A percentile compares a stretch with the other conserved stretches of the same genome.
These are phyloP conservation scores for Spathaspora gorwiae DNA, from an alignment of 805 yeast species.

Conservation along the genomic window DNA sequence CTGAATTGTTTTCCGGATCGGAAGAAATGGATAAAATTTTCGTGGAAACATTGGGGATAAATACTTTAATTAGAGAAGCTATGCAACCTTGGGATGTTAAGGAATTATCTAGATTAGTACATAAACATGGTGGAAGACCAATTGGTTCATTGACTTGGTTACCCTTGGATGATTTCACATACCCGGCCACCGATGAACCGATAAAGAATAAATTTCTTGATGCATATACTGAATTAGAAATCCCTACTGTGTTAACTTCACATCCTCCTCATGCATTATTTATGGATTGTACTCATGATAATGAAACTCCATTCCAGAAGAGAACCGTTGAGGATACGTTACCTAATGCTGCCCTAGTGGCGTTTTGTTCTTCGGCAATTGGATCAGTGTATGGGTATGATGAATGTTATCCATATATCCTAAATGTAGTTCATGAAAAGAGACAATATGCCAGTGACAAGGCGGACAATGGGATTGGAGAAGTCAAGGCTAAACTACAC, in stretches of 20 bases:
- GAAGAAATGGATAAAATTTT: conserved; percentile 85
- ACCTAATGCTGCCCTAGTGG: conserved; percentile 91
- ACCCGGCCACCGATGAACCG: conserved; percentile 51
- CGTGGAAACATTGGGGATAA: conserved; percentile 86
- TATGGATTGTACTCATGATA: conserved; percentile 98
- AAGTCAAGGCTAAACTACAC: conserved; percentile 60
- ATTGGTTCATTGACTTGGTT: conserved; percentile 85
- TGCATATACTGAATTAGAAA: conserved; percentile 56
- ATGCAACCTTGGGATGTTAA: conserved; percentile 93
- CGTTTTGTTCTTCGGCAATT: conserved; percentile 87
- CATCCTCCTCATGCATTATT: conserved; percentile 89
- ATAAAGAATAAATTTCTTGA: conserved; percentile 17
- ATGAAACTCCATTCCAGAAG: conserved; percentile 82
- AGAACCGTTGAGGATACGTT: conserved; percentile 92
- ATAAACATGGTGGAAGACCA: conserved; percentile 92
- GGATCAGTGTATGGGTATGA: conserved; percentile 95
- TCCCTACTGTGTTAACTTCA: conserved; percentile 61
- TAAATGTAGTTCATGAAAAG: conserved; percentile 76
- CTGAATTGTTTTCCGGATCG: conserved; percentile 90
- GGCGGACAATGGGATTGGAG: conserved; percentile 61
- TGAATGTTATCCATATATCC: conserved; percentile 78
- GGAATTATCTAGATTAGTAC: conserved; percentile 81
- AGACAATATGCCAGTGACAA: conserved; percentile 53
- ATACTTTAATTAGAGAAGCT: conserved; percentile 88
- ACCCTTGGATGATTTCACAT: conserved; percentile 70